Conservation (phyloP, 2,329 filamentous ascomycete species). For the Lithohypha guttulata region DNA sequence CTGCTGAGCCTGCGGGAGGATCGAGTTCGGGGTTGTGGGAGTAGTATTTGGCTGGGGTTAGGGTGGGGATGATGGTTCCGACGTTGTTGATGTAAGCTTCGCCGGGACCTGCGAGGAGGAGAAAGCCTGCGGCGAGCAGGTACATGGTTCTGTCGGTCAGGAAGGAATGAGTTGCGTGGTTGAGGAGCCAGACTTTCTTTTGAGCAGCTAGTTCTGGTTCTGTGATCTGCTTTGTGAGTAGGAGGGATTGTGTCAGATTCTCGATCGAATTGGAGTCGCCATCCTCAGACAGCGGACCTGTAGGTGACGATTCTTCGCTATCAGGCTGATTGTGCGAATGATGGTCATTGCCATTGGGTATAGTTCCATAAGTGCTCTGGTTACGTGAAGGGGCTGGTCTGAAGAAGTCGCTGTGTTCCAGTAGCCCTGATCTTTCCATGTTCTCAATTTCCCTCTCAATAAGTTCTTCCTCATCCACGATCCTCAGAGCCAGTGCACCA, state of each 20-base stretch:
- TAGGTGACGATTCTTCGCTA: neutral
- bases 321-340: neutral
- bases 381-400: slow-evolving; percentile 32
- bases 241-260: slow-evolving; percentile 28
- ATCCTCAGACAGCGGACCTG: slow-evolving; percentile 19
- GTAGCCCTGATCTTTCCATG: slow-evolving; percentile 74
- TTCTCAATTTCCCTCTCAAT: slow-evolving; percentile 87
- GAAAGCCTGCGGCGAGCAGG: slow-evolving; percentile 82
- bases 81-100: slow-evolving; percentile 97
- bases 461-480: slow-evolving; percentile 75
- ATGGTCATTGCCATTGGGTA: slow-evolving; percentile 25
- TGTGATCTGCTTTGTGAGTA: slow-evolving; percentile 34
- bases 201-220: slow-evolving; percentile 48
- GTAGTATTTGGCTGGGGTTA: slow-evolving; percentile 54
- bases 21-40: slow-evolving; percentile 35
- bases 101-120: slow-evolving; percentile 87
- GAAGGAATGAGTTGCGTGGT: slow-evolving; percentile 79
- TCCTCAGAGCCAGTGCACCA: slow-evolving; percentile 61
- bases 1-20: slow-evolving; percentile 51
- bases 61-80: slow-evolving; percentile 80
- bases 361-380: slow-evolving; percentile 47
- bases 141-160: slow-evolving; percentile 88
- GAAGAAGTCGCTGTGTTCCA: slow-evolving; percentile 67
- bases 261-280: slow-evolving; percentile 34
- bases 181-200: slow-evolving; percentile 84